Evolutionary conservation across 2,329 filamentous ascomycete genomes (phyloP), one percentile per base, ranked within the genome.

Genomic region (Cryphonectria naterciae): DNA sequence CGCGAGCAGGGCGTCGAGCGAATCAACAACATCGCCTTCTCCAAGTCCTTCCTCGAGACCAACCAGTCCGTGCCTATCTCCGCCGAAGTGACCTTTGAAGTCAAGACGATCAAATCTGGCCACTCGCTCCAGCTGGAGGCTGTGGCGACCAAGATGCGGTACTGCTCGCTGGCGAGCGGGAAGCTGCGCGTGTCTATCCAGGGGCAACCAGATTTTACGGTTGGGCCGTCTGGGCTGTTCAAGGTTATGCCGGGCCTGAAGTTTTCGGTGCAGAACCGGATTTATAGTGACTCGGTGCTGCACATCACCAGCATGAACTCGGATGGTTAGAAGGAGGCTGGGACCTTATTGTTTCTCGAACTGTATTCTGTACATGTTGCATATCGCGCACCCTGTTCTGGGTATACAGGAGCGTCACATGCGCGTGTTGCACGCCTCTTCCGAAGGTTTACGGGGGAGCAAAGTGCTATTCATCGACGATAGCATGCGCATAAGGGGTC

Each of bases 31-130:
- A 73, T 79, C 25, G 79, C 79, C 15, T 79, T 77, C 65, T 81
- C 80, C 49, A 79, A 79, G n/a, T 72, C 78, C 2, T 80, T 76
- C 71, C 75, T 81, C 11, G 76, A 74, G 8, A 73, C 75, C 4
- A 65, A 71, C 10, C 73, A 76, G 17, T 71, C 71, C 8, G 74
- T 78, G 2, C 74, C 71, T 1, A 74, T 80, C 28, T 74, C 73
- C 67, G 73, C 77, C 54, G 76, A 77, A 61, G 73, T 80, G 17
- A 65, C 73, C 3, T 76, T 78, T 70, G 77, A 76, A 25, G 75
- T 80, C 25, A 74, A 77, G 60, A 76, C 77, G 0, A 73, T 81
- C 58, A 61, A 65, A 39, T 69, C 77, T 0, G 79, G 79, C 10
- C 63, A 60, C 2, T 70, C 58, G 11, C 72, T 75, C 28, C 62